A percentile compares a stretch with the other conserved stretches of the same genome.
phyloP scores from a whole-genome alignment of 2,329 filamentous ascomycete genomes.

The Colletotrichum sublineola region DNA sequence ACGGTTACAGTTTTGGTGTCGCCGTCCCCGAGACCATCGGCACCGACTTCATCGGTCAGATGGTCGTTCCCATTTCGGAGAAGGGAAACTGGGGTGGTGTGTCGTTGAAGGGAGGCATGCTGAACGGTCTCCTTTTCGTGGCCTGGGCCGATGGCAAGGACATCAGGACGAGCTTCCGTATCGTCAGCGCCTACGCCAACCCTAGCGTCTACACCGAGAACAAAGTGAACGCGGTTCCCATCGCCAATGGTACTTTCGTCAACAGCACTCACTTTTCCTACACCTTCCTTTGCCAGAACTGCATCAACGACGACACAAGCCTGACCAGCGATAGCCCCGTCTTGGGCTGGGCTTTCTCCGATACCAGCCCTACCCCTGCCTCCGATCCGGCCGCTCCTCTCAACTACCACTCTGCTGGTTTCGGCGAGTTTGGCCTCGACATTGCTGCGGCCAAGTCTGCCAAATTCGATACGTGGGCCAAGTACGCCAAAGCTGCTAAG shows the following conservation, averaged over 20 bases:
- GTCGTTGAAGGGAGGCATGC: conserved; percentile 61
- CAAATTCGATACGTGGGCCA: conserved; percentile 43
- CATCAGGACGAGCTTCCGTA: conserved; percentile 51
- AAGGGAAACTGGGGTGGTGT: conserved; percentile 64
- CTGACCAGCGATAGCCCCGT: conserved; percentile 48
- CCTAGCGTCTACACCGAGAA: conserved; percentile 60
- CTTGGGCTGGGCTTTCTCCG: conserved; percentile 57
- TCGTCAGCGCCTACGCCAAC: conserved; percentile 58
- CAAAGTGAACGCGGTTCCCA: conserved; percentile 56
- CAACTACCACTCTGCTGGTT: conserved; percentile 56
- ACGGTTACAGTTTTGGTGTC: conserved; percentile 62
- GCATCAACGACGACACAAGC: conserved; percentile 53
- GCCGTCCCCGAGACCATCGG: conserved; percentile 62
- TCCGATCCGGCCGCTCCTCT: conserved; percentile 51
- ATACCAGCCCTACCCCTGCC: conserved; percentile 49
- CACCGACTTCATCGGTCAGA: conserved; percentile 67
- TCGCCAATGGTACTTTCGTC: conserved; percentile 64
- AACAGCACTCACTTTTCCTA: conserved; percentile 66
- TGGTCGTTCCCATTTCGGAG: conserved; percentile 53
- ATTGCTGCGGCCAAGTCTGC: conserved; percentile 52
- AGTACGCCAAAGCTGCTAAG: conserved; percentile 32
- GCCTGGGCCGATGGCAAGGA: conserved; percentile 63
- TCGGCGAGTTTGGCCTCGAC: conserved; percentile 53
- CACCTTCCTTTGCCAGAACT: conserved; percentile 66
- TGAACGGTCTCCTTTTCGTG: conserved; percentile 60